Conservation (phyloP, 2,329 filamentous ascomycete species). For the Grosmannia clavigera region DNA sequence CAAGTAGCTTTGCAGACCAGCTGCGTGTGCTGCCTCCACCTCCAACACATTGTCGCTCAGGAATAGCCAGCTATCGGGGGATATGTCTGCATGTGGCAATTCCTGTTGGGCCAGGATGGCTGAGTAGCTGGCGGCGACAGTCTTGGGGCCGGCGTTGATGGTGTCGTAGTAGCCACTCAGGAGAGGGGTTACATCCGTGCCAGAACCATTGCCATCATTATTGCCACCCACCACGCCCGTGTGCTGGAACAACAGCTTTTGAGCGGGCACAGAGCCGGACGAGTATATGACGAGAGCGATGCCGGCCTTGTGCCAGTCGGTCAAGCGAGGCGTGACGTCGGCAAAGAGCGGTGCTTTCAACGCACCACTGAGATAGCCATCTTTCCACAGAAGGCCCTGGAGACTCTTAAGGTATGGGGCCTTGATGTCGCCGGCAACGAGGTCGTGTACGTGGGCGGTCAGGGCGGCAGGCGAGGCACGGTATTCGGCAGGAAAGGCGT, state of each 20-base stretch:
- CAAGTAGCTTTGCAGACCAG: constrained; percentile 51
- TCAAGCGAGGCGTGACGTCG: constrained; percentile 56
- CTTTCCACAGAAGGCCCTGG: constrained; percentile 68
- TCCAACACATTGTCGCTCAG: constrained; percentile 68
- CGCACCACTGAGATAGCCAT: constrained; percentile 57
- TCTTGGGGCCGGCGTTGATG: constrained; percentile 66
- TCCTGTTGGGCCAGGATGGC: constrained; percentile 33
- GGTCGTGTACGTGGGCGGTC: constrained; percentile 54
- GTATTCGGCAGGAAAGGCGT: constrained; percentile 57
- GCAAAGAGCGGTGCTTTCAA: constrained; percentile 62
- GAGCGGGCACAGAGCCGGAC: constrained; percentile 66
- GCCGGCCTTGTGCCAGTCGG: constrained; percentile 42
- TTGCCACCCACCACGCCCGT: constrained; percentile 30
- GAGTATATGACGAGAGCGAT: constrained; percentile 65
- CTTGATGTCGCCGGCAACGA: constrained; percentile 63
- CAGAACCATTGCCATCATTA: constrained; percentile 14
- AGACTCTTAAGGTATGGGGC: constrained; percentile 65
- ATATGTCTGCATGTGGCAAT: constrained; percentile 18
- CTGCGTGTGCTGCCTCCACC: constrained; percentile 47
- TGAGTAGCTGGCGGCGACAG: constrained; percentile 52
- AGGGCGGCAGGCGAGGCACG: constrained; percentile 46
- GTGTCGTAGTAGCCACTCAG: constrained; percentile 67
- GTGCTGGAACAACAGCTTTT: constrained; percentile 67
- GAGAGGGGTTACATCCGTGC: constrained; percentile 42
- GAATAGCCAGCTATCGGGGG: constrained; percentile 54